phyloP scores from a whole-genome alignment of 768 basidiomycete species.

The Podaxis rugospora region DNA sequence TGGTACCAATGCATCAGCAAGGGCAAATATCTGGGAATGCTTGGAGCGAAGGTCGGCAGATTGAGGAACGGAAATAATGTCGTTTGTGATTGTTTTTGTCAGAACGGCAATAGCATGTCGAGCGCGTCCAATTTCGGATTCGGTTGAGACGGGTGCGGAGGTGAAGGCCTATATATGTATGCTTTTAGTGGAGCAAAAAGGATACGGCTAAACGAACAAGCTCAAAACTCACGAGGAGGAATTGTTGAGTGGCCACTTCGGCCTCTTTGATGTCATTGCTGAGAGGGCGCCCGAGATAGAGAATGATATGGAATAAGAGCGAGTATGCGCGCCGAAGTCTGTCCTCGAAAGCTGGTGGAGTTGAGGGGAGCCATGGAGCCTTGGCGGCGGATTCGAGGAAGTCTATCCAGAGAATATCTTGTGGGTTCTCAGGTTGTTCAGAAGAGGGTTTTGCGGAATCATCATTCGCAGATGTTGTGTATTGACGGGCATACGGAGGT shows the following conservation, averaged over 20 bases:
- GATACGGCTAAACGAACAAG: too few relatives aligned
- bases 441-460: not conserved
- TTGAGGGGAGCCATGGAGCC: conserved; percentile 6
- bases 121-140: conserved; percentile 12
- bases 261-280: not conserved
- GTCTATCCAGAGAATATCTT: conserved; percentile 5
- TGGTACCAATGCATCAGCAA: conserved; percentile 1
- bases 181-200: not conserved
- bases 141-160: not conserved
- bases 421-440: not conserved
- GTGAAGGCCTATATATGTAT: conserved; percentile 3
- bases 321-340: conserved; percentile 6
- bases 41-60: not conserved
- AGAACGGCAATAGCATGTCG: not conserved
- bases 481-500: not conserved
- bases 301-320: conserved; percentile 5
- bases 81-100: not conserved
- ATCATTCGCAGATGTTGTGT: not conserved
- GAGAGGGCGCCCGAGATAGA: conserved; percentile 7
- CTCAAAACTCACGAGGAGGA: not conserved
- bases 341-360: conserved; percentile 2
- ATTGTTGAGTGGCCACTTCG: not conserved
- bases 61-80: conserved; percentile 4
- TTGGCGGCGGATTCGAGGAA: conserved; percentile 5
- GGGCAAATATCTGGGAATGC: conserved; percentile 2